Evolutionary conservation across 2,329 filamentous ascomycete species (phyloP), one percentile per base, ranked within the genome.

Genomic region (Xylaria sp.): DNA sequence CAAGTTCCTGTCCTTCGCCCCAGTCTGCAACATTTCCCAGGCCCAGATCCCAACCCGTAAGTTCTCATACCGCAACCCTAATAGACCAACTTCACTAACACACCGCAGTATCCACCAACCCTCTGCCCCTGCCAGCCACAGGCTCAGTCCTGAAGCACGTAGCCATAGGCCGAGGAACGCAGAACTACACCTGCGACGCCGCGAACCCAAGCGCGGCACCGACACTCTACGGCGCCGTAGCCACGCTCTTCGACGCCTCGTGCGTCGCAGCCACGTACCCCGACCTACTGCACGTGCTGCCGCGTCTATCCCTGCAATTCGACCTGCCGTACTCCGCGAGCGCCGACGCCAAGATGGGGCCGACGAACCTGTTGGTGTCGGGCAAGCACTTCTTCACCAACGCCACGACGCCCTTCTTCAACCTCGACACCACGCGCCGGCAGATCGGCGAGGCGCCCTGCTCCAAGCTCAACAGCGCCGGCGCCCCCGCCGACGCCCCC

Each of bases 121-220:
- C 85, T 15, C 83, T 96, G 6, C 87, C 90, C 13, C 66, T 81
- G 7, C 86, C 87, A 13, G 78, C 85, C 0, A 67, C 79, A 6
- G 90, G 88, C 58, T 80, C 91, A 29, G 79, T 73, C 3, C 82
- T 96, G 52, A 84, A 86, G 73, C 91, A 96, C 77, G 90, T 97
- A 56, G 91, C 90, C 73, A 81, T 97, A 64, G 94, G 94, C 71
- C 89, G 92, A 44, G 94, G 94, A 62, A 95, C 91, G 7, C 89
- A 97, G 79, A 97, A 97, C 83, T 98, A 97, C 81, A 96, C 92
- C 53, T 97, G 94, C 81, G 81, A 85, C 60, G 79, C 83, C 55
- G 77, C 77, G 64, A 85, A 90, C 68, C 73, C 85, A 1, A 84
- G 84, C 3, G 84, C 86, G 0, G 78, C 78, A 0, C 93, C 94